Base-by-base conservation (phyloP, 176 grass and related monocot species). In the Cenchrus fungigraminus region DNA sequence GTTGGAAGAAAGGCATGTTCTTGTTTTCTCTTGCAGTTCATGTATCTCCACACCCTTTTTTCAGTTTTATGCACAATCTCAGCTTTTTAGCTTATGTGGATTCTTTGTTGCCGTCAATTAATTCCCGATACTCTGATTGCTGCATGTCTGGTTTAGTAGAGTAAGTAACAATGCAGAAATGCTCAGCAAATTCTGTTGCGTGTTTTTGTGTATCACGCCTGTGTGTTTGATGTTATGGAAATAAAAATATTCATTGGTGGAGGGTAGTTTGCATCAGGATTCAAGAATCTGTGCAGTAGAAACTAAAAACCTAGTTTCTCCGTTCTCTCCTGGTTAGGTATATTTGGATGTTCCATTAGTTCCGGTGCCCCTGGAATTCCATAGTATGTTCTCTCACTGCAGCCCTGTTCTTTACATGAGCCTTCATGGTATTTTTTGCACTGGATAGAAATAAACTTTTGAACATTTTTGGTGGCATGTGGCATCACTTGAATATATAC, bases 1-100 rank as follows among this genome's bases (percentile, higher is more conserved):
- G 86, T 85, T 98, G 80, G 96, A 98, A 90, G 90, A 95, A 94
- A 98, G 96, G 96, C 84, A 86, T 69, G 75, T 65, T 63, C 75
- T 86, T 20, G 45, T 22, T 67, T 82, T 57, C 55, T 75, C 59
- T 77, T 62, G 59, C 74, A 43, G 3, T 74, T 63, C 69, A 67
- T 89, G 31, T 77, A 76, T 17, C 43, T 65, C 16, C 19, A 54
- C 20, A 14, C 65, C 19, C 57, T 32, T 47, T 50, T 64, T 56
- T 49, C 22, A 46, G 56, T 72, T 28, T 52, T 73, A 17, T 83
- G 77, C 40, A 29, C 32, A 10, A 79, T 67, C 15, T 83, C 54
- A 31, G 11, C 51, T 37, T 69, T 67, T 79, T 74, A 17, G 22
- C 42, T 28, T 83, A 60, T 78, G 37, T 29, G 12, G 71, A 78